Percentiles rank a stretch among this genome's conserved stretches.
phyloP scores from a whole-genome alignment of 2,329 filamentous ascomycete species.

The Verticillium nonalfalfae region DNA sequence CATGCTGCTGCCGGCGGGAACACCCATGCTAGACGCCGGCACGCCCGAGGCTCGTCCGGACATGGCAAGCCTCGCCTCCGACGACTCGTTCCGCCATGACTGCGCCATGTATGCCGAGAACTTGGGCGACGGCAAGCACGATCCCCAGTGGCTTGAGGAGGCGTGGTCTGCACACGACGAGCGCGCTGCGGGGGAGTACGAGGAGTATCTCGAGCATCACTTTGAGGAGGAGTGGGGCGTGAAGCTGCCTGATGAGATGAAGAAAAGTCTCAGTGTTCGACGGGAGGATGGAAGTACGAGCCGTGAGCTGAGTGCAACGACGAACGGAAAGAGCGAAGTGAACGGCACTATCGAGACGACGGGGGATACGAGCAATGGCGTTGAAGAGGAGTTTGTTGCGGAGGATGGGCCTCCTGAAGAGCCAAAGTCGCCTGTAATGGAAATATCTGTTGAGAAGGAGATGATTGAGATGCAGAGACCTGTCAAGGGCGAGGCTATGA shows the following conservation, averaged over 20 bases:
- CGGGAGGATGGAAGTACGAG: not conserved
- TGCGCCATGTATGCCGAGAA: slow-evolving; percentile 39
- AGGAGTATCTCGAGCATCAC: slow-evolving; percentile 35
- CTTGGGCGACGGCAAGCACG: slow-evolving; percentile 40
- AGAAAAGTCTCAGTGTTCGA: slow-evolving; percentile 3
- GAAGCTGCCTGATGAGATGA: slow-evolving; percentile 27
- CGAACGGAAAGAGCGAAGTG: not conserved
- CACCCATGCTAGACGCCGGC: slow-evolving; percentile 26
- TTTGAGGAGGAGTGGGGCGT: slow-evolving; percentile 43
- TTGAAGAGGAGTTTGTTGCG: not conserved
- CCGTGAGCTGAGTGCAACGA: not conserved
- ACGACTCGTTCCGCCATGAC: slow-evolving; percentile 43
- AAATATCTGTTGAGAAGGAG: slow-evolving; percentile 3
- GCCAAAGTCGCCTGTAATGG: no score
- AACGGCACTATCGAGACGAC: slow-evolving; percentile 1
- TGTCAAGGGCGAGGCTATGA: no score
- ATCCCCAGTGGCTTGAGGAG: slow-evolving; percentile 44
- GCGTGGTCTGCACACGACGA: slow-evolving; percentile 45
- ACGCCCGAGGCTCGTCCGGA: slow-evolving; percentile 31
- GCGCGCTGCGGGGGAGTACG: slow-evolving; percentile 42
- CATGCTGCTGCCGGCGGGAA: slow-evolving; percentile 27
- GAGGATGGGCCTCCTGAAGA: not conserved
- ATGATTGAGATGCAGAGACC: no score
- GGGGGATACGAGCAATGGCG: slow-evolving; percentile 1
- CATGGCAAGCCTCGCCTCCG: slow-evolving; percentile 34